Evolutionary conservation across 139 green algal species (phyloP).

Genomic region (Nannochloris sp.): DNA sequence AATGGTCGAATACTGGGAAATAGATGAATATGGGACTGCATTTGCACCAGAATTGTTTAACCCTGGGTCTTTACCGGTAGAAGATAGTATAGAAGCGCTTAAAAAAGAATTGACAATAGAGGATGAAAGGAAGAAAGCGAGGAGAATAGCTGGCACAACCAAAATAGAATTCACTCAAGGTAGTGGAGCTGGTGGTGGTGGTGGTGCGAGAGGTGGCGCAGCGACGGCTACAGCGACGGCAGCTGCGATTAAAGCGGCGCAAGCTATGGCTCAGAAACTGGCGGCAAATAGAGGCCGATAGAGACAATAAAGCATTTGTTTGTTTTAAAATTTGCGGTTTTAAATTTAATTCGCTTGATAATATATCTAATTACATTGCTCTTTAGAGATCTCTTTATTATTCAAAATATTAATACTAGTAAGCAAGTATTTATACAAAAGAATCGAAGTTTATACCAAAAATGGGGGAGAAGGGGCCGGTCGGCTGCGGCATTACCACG

Average conservation of each 20-base stretch:
- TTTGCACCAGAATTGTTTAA: slow-evolving; percentile 39
- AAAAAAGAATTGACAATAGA: slow-evolving; percentile 4
- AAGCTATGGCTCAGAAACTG: background rate
- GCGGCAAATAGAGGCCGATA: background rate
- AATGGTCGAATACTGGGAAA: slow-evolving; percentile 52
- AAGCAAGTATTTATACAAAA: background rate
- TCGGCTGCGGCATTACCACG: no score
- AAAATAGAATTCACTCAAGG: slow-evolving; percentile 21
- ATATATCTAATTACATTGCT: no score
- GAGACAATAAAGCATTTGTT: background rate
- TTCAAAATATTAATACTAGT: no score
- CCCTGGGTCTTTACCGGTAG: slow-evolving; percentile 13
- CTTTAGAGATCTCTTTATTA: no score
- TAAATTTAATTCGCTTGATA: no score
- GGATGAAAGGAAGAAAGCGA: slow-evolving; percentile 15
- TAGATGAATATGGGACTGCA: slow-evolving; percentile 49
- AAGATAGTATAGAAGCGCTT: slow-evolving; percentile 21
- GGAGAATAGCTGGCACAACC: background rate
- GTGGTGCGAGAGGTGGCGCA: background rate
- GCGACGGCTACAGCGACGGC: background rate
- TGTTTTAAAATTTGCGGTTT: no score
- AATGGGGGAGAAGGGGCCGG: no score
- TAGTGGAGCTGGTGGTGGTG: background rate
- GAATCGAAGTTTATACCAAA: no score
- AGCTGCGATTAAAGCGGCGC: no score